Base-by-base conservation (phyloP, 2,329 filamentous ascomycete genomes). In the Pseudogymnoascus sp. region DNA sequence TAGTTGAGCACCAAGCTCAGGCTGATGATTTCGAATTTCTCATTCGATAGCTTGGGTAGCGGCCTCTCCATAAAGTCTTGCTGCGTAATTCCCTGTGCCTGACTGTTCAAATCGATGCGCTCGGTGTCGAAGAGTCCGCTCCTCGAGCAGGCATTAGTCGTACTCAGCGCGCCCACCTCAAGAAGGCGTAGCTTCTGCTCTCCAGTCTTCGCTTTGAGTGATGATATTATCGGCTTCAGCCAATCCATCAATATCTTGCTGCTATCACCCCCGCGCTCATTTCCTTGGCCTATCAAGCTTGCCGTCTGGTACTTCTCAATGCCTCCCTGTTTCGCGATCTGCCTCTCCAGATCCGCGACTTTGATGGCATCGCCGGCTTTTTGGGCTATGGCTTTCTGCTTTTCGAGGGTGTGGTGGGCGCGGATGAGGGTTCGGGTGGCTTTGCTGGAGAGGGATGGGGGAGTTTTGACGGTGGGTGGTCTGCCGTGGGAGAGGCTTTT, bases 61-160 rank as follows among this genome's bases (percentile, higher is more conserved):
- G 92, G 90, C 26, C 92, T 83, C 68, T 91, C 78, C 93, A 99
- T 96, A 72, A 99, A 97, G 74, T 99, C 91, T 73, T 97, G 91
- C 74, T 96, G 86, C 64, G 86, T 73, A 68, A 99, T 99, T 0
- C 86, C 87, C 1, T 87, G 80, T 57, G 87, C 87, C 72, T 96
- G 91, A 65, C 92, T 95, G 75, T 96, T 90, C 63, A 99, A 78
- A 73, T 99, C 95, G 73, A 99, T 97, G 67, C 92, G 85, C 66
- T 87, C 83, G 70, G 96, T 85, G 37, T 89, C 80, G 69, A 97
- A 89, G 47, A 83, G 73, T 5, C 80, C 80, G 66, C 88, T 89
- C 65, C 80, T 84, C 0, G 92, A 93, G 75, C 92, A 96, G 12
- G 88, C 89, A 74, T 99, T 99, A 40, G 83, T 82, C 2, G 86